phyloP scores from a whole-genome alignment of 148 eudicot species.

The Arbutus unedo region DNA sequence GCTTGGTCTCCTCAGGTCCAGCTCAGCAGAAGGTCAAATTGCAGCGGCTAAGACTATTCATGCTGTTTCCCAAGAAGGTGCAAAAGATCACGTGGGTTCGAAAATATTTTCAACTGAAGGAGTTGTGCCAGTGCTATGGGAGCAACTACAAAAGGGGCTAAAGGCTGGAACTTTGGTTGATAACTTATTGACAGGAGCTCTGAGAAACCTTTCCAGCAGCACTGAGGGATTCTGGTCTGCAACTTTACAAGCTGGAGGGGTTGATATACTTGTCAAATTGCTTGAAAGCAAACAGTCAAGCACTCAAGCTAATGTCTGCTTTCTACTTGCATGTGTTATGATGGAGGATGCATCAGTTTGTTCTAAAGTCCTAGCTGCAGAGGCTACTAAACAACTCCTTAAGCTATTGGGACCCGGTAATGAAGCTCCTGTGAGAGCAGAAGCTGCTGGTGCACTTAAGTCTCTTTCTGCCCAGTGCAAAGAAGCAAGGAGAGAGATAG shows the following conservation, averaged over 20 bases:
- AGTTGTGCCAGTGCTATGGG: conserved; percentile 94
- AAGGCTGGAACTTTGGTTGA: conserved; percentile 76
- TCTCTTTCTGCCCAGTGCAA: conserved; percentile 95
- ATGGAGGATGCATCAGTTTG: conserved; percentile 93
- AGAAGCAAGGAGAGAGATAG: conserved; percentile 83
- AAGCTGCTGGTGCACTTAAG: conserved; percentile 90
- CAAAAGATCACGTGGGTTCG: conserved; percentile 91
- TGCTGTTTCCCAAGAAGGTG: conserved; percentile 97
- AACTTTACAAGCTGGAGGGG: conserved; percentile 85
- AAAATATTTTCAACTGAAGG: conserved; percentile 99
- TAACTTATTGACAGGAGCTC: conserved; percentile 81
- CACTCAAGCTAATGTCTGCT: conserved; percentile 94
- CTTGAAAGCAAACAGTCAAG: conserved; percentile 62
- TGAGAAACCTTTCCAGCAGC: conserved; percentile 80
- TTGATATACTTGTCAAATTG: conserved; percentile 77
- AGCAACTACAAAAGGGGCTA: conserved; percentile 68
- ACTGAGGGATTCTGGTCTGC: conserved; percentile 89
- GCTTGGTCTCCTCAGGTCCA: conserved; percentile 87
- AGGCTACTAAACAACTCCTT: conserved; percentile 79
- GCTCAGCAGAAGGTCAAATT: conserved; percentile 84
- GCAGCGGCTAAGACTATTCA: conserved; percentile 89
- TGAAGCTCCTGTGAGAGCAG: conserved; percentile 92
- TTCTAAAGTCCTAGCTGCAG: conserved; percentile 61
- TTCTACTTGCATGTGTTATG: conserved; percentile 87
- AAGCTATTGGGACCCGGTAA: conserved; percentile 90